phyloP scores from a whole-genome alignment of 345 rosid species.

The Boechera stricta region DNA sequence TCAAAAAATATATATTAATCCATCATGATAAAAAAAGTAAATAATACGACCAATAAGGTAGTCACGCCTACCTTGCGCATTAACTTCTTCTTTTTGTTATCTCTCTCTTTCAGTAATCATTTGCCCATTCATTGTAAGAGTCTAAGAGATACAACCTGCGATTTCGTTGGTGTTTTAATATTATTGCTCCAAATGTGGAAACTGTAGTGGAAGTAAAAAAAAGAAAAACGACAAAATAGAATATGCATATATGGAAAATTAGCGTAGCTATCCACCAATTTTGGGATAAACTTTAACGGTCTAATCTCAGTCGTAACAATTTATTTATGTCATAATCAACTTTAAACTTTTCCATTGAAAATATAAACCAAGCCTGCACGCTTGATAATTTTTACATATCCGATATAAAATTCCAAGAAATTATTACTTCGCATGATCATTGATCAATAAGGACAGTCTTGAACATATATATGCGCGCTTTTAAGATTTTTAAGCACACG shows the following conservation, averaged over 20 bases:
- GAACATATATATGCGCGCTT: neutral
- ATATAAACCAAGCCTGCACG: slow-evolving; percentile 9
- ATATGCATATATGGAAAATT: neutral
- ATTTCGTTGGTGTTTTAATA: slow-evolving; percentile 6
- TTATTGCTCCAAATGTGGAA: slow-evolving; percentile 27
- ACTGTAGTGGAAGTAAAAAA: neutral
- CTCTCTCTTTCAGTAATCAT: slow-evolving; percentile 41
- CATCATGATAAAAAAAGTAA: slow-evolving; percentile 25
- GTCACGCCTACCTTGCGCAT: slow-evolving; percentile 33
- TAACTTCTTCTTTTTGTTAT: slow-evolving; percentile 14
- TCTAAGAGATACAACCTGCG: slow-evolving; percentile 1
- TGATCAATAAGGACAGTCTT: slow-evolving; percentile 3
- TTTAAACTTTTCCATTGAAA: neutral
- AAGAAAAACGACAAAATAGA: neutral
- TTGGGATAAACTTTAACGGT: neutral
- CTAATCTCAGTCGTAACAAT: neutral
- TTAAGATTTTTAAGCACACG: neutral
- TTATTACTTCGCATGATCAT: neutral
- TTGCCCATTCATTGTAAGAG: neutral
- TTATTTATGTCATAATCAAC: slow-evolving; percentile 2
- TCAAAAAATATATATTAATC: slow-evolving; percentile 5
- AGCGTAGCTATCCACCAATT: slow-evolving; percentile 17
- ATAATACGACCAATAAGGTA: slow-evolving; percentile 22
- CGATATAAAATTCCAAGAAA: slow-evolving; percentile 1
- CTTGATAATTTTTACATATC: neutral